Conservation (phyloP, 176 grass and related monocot species). For the Hordeum marinum region DNA sequence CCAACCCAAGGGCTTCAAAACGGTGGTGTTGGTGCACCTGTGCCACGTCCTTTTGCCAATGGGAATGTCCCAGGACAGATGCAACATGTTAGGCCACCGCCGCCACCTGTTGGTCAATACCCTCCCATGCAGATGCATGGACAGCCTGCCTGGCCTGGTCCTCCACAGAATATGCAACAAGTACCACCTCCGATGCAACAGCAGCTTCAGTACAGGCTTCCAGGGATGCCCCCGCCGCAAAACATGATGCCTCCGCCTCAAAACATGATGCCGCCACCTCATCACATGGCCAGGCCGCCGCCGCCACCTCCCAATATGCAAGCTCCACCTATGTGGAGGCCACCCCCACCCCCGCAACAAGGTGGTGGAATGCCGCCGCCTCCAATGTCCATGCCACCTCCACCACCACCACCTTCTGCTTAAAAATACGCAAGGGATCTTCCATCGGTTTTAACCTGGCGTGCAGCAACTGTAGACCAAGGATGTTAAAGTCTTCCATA, state of each 20-base stretch:
- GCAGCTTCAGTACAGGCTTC: conserved; percentile 50
- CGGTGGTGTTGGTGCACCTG: conserved; percentile 32
- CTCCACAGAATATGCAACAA: conserved; percentile 25
- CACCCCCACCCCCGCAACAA: conserved; percentile 56
- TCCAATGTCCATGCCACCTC: conserved; percentile 47
- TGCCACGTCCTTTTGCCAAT: conserved; percentile 68
- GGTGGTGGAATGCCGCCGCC: conserved; percentile 45
- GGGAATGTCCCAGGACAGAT: conserved; percentile 42
- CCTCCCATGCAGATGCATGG: conserved; percentile 70
- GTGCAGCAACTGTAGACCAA: conserved; percentile 28
- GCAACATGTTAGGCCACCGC: conserved; percentile 45
- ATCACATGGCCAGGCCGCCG: conserved; percentile 65
- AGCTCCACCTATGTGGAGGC: conserved; percentile 66
- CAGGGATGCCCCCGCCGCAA: conserved; percentile 31
- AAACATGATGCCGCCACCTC: conserved; percentile 68
- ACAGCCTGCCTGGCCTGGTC: conserved; percentile 56
- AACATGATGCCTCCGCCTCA: conserved; percentile 36
- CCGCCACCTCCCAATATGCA: conserved; percentile 40
- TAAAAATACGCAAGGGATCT: conserved; percentile 6
- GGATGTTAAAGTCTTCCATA: conserved; percentile 16
- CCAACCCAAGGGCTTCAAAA: conserved; percentile 54
- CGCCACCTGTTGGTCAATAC: conserved; percentile 53
- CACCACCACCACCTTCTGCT: conserved; percentile 35
- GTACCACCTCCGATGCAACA: conserved; percentile 31
- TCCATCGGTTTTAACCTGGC: neutral